These are phyloP conservation scores for Paraconiothyrium brasiliense DNA, from an alignment of 2,329 filamentous ascomycete genomes.

Conservation along the genomic window DNA sequence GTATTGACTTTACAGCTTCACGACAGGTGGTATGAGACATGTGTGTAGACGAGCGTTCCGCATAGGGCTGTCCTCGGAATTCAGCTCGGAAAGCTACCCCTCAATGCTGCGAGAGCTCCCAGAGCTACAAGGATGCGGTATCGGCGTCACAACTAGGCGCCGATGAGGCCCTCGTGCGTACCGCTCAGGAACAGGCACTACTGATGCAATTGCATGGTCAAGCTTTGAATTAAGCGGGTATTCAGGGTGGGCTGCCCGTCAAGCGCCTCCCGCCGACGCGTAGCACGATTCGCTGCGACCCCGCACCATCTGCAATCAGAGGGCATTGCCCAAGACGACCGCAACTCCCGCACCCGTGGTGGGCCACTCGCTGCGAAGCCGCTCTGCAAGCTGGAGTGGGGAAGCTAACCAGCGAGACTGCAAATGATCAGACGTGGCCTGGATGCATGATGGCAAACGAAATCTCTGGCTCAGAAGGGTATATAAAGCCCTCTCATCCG, in stretches of 20 bases:
- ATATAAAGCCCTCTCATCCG: slow-evolving; percentile 44
- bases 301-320: slow-evolving; percentile 44
- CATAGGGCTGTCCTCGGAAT: slow-evolving; percentile 25
- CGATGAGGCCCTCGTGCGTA: slow-evolving; percentile 9
- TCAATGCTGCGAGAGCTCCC: slow-evolving; percentile 12
- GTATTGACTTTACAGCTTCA: neutral
- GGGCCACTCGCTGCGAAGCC: slow-evolving; percentile 31
- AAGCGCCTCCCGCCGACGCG: slow-evolving; percentile 31
- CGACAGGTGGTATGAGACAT: neutral
- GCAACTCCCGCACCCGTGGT: slow-evolving; percentile 36
- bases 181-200: slow-evolving; percentile 26
- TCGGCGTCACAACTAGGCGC: slow-evolving; percentile 6
- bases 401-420: slow-evolving; percentile 36
- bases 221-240: slow-evolving; percentile 25
- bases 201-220: slow-evolving; percentile 22
- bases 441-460: slow-evolving; percentile 25
- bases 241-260: slow-evolving; percentile 23
- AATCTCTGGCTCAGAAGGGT: slow-evolving; percentile 31
- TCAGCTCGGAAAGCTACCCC: slow-evolving; percentile 25
- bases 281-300: slow-evolving; percentile 47
- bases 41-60: neutral
- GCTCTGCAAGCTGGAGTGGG: slow-evolving; percentile 45
- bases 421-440: slow-evolving; percentile 33
- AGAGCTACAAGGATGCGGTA: slow-evolving; percentile 5
- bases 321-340: slow-evolving; percentile 45